Base-by-base conservation (phyloP, 169 alveolate genomes). In the Ichthyophthirius multifiliis region DNA sequence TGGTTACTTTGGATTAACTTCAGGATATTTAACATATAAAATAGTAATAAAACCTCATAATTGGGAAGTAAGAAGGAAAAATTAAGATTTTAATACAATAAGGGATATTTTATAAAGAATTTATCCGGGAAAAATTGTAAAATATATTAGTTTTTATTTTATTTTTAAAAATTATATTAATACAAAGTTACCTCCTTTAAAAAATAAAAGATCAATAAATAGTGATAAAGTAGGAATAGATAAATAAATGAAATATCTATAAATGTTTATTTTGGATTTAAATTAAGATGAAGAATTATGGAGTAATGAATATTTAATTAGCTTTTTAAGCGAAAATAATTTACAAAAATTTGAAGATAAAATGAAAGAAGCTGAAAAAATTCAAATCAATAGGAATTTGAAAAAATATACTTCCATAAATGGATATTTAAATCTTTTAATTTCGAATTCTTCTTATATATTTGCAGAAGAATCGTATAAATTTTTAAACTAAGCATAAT, bases 21-120 rank as follows among this genome's bases (percentile, higher is more conserved):
- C 71, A 4, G 71, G 71, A 12, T 55, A 55, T 55, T 55, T 55
- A n/a, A 55, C 71, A 18, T 55, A 55, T 10, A 55, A 55, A 55
- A 55, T 55, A 10, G 16, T 55, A 1, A 39, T 55, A 0, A 55
- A 55, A 23, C 71, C 71, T 2, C 71, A 55, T 55, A 55, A 55
- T 18, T 55, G 71, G 71, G 71, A 55, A 55, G 71, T 55, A 6
- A 55, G 71, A 55, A 55, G 71, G 5, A 55, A 55, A 7, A 55
- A 55, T 27, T 27, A 39, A 10, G 71, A 55, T 10, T 55, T 55
- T 23, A 55, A 55, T 55, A 55, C 31, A n/a, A 55, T 55, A 10
- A 16, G 71, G 31, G 71, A 55, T 10, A 55, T 55, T 20, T 55
- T 55, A 27, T 9, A 55, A 39, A 55, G 71, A 55, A 55, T 55